Conservation (phyloP, 257 asterid species). For the Coffea canephora region DNA sequence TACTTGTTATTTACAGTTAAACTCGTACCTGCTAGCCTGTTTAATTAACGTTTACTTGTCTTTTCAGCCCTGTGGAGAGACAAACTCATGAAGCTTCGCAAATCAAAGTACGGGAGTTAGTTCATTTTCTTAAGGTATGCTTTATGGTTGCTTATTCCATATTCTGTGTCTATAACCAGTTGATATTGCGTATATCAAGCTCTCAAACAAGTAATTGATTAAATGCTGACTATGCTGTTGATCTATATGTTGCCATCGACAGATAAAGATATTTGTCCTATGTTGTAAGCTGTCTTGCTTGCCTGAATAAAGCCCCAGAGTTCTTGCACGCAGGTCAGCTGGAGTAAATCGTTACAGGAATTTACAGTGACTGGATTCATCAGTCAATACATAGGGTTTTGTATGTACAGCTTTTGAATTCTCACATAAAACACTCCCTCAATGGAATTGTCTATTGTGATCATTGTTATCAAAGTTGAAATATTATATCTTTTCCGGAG, state of each 20-base stretch:
- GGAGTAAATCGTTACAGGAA: slow-evolving; percentile 1
- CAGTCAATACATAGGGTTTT: background rate
- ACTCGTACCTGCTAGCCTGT: background rate
- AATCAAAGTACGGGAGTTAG: slow-evolving; percentile 16
- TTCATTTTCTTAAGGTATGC: background rate
- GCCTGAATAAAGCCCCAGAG: background rate
- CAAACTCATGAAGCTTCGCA: slow-evolving; percentile 38
- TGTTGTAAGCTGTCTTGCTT: slow-evolving; percentile 11
- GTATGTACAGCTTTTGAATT: slow-evolving; percentile 10
- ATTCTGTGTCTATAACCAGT: background rate
- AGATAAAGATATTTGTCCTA: slow-evolving; percentile 15
- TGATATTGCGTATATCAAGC: background rate
- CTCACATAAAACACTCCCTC: background rate
- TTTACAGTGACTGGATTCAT: slow-evolving; percentile 1
- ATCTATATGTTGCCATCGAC: slow-evolving; percentile 2
- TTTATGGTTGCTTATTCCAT: background rate
- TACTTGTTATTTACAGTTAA: background rate
- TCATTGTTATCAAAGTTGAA: background rate
- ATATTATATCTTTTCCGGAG: background rate
- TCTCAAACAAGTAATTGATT: background rate
- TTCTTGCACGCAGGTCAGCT: background rate
- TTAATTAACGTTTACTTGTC: background rate
- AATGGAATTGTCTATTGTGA: background rate
- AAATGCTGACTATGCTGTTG: background rate
- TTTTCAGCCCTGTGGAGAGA: slow-evolving; percentile 39